A percentile compares a stretch with the other conserved stretches of the same genome.
Conservation (phyloP, 129 eudicot genomes). For the Smallanthus sonchifolius region DNA sequence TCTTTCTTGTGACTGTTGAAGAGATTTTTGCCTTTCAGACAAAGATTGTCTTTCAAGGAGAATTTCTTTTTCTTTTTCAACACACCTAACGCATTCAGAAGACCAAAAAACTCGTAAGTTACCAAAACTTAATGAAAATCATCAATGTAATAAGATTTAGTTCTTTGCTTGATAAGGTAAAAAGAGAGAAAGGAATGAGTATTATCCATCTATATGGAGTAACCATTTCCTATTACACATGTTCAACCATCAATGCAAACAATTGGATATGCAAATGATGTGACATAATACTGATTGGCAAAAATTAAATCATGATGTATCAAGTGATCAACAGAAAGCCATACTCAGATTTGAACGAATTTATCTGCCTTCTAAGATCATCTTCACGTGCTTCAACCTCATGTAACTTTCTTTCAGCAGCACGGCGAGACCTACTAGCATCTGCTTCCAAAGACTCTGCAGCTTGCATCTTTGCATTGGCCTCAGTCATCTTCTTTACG, state of each 20-base stretch:
- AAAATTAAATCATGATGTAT: neutral
- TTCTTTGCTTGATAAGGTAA: slow-evolving; percentile 2
- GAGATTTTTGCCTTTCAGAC: slow-evolving; percentile 63
- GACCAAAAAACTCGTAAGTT: neutral
- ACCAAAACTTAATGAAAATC: neutral
- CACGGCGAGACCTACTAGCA: slow-evolving; percentile 56
- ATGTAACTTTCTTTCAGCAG: slow-evolving; percentile 81
- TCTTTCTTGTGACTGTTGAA: slow-evolving; percentile 64
- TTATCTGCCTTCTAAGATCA: slow-evolving; percentile 73
- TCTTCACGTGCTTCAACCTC: slow-evolving; percentile 97
- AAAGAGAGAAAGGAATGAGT: neutral
- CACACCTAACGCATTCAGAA: slow-evolving; percentile 47
- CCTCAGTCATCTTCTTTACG: slow-evolving; percentile 53
- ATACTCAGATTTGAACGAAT: slow-evolving; percentile 73
- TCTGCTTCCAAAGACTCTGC: slow-evolving; percentile 79
- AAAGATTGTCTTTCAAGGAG: slow-evolving; percentile 72
- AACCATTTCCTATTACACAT: neutral
- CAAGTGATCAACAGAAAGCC: slow-evolving; percentile 22
- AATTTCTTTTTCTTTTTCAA: slow-evolving; percentile 76
- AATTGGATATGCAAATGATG: neutral
- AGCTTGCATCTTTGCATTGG: slow-evolving; percentile 56
- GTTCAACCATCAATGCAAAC: neutral
- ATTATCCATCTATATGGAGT: neutral
- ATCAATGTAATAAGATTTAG: neutral
- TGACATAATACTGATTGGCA: neutral